Conservation (phyloP, 2,329 filamentous ascomycete species). For the Ramularia endophylla region DNA sequence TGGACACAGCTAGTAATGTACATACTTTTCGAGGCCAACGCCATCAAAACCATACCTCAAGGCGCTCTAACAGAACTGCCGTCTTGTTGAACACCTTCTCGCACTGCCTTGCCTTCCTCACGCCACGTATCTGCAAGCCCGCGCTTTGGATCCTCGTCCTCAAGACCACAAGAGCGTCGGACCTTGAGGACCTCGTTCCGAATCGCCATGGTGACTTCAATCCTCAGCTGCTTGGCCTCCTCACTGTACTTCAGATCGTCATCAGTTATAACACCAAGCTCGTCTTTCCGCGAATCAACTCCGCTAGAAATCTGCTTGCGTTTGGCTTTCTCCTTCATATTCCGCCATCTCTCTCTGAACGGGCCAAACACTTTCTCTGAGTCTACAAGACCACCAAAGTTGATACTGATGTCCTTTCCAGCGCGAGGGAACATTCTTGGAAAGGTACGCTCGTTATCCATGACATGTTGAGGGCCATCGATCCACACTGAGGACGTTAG, state of each 20-base stretch:
- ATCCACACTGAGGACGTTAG: too few species aligned
- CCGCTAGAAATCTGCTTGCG: conserved; percentile 30
- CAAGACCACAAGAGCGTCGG: conserved; percentile 62
- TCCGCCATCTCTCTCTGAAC: conserved; percentile 67
- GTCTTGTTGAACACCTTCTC: conserved; percentile 55
- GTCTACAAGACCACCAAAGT: conserved; percentile 74
- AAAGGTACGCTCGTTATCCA: conserved; percentile 75
- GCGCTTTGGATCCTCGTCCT: conserved; percentile 73
- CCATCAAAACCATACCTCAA: conserved; percentile 31
- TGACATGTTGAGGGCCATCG: conserved; percentile 79
- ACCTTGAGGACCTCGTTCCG: conserved; percentile 76
- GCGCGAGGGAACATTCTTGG: conserved; percentile 75
- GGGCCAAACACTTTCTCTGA: conserved; percentile 71
- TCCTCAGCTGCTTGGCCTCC: conserved; percentile 72
- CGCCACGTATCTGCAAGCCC: conserved; percentile 78
- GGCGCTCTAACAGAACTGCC: conserved; percentile 55
- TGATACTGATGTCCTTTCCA: conserved; percentile 63
- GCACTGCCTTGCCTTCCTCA: conserved; percentile 45
- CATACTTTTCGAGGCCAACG: neutral
- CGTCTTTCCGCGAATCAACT: conserved; percentile 4
- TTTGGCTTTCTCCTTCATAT: conserved; percentile 53
- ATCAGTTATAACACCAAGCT: conserved; percentile 57
- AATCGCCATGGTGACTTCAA: conserved; percentile 73
- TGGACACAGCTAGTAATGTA: too few species aligned
- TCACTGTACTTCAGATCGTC: conserved; percentile 60